These are phyloP conservation scores for Populus hybrid DNA, from an alignment of 441 rosid species.

Conservation along the genomic window DNA sequence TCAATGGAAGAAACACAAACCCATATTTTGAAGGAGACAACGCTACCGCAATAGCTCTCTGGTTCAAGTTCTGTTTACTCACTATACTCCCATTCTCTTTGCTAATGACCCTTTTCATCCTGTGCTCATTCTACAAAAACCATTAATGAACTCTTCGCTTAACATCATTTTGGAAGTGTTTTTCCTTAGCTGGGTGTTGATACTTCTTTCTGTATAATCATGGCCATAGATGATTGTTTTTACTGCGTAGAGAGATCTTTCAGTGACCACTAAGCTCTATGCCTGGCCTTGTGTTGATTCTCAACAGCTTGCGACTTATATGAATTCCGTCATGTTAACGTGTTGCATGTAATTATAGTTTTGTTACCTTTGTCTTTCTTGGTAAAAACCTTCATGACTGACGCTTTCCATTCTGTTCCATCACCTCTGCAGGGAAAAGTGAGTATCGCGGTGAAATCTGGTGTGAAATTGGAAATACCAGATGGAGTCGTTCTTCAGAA, in stretches of 20 bases:
- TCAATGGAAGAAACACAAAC: no score
- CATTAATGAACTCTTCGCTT: no score
- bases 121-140: no score
- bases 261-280: neutral
- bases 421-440: constrained; percentile 55
- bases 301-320: neutral
- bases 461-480: constrained; percentile 63
- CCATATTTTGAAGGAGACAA: no score
- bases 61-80: no score
- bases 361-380: neutral
- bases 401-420: neutral
- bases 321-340: neutral
- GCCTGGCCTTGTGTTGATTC: neutral
- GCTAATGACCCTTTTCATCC: no score
- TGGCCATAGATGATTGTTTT: no score
- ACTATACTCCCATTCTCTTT: no score
- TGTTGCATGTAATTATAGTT: neutral
- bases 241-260: neutral
- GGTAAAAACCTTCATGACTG: neutral
- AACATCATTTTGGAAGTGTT: no score
- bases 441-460: constrained; percentile 58
- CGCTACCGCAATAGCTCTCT: no score
- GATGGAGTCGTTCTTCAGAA: constrained; percentile 58
- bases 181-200: no score
- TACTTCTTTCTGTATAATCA: neutral